A percentile compares a stretch with the other conserved stretches of the same genome.
phyloP scores from a whole-genome alignment of 257 asterid species.

The Lavandula angustifolia region DNA sequence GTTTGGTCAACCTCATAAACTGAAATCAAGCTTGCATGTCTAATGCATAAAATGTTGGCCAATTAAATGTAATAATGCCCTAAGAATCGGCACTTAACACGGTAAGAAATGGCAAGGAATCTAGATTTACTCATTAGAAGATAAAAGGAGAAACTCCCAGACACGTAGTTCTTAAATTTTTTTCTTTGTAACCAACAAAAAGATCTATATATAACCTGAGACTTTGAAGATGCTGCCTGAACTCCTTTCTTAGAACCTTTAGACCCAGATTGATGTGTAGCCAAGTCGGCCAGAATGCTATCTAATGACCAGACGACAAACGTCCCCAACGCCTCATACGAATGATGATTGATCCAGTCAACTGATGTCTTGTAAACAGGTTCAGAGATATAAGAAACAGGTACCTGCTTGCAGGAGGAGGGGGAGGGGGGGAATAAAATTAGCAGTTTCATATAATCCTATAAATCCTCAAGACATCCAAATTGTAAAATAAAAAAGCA shows the following conservation, averaged over 20 bases:
- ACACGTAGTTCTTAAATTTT: background rate
- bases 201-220: slow-evolving; percentile 53
- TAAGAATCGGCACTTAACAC: background rate
- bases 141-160: background rate
- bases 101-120: background rate
- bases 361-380: slow-evolving; percentile 70
- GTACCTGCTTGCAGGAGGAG: slow-evolving; percentile 64
- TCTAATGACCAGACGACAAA: slow-evolving; percentile 80
- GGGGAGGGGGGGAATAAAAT: slow-evolving; percentile 1
- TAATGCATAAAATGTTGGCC: background rate
- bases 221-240: slow-evolving; percentile 66
- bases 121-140: background rate
- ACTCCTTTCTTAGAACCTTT: slow-evolving; percentile 70
- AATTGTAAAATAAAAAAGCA: background rate
- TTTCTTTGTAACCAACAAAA: background rate
- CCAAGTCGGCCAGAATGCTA: slow-evolving; percentile 64
- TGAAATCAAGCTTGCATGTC: background rate
- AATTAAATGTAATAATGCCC: background rate
- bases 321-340: slow-evolving; percentile 63
- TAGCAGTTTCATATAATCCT: slow-evolving; percentile 12
- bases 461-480: background rate
- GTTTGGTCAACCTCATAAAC: background rate
- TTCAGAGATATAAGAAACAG: slow-evolving; percentile 66
- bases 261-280: slow-evolving; percentile 51
- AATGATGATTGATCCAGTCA: slow-evolving; percentile 79